phyloP scores from a whole-genome alignment of 257 asterid species.

The Gynochthodes officinalis region DNA sequence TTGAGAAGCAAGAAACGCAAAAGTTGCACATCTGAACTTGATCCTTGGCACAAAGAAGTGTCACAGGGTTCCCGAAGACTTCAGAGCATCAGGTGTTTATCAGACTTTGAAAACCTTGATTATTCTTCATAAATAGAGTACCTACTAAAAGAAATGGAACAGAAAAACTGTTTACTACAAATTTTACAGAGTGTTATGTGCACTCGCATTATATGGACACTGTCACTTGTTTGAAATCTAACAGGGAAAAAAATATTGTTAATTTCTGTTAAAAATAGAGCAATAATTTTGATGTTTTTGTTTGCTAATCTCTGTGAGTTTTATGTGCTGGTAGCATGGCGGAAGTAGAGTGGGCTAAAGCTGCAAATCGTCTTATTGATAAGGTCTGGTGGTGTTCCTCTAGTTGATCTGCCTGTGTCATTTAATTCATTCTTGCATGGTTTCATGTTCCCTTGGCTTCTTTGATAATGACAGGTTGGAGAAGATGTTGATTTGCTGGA shows the following conservation, averaged over 20 bases:
- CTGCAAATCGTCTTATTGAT: slow-evolving; percentile 49
- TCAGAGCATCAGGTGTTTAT: slow-evolving; percentile 50
- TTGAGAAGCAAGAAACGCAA: slow-evolving; percentile 54
- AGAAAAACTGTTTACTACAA: neutral
- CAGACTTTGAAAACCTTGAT: neutral
- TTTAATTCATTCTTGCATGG: slow-evolving; percentile 5
- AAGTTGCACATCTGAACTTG: slow-evolving; percentile 42
- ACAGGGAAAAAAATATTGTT: neutral
- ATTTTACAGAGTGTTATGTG: neutral
- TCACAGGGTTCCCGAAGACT: slow-evolving; percentile 33
- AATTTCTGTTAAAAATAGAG: neutral
- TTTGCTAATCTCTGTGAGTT: slow-evolving; percentile 25
- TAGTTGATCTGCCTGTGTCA: slow-evolving; percentile 11
- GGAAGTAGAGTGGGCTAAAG: slow-evolving; percentile 65
- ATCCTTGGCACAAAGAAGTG: slow-evolving; percentile 67
- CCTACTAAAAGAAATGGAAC: neutral
- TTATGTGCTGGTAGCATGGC: slow-evolving; percentile 52
- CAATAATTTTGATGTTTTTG: neutral
- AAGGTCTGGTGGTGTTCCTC: slow-evolving; percentile 48
- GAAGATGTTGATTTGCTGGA: slow-evolving; percentile 50
- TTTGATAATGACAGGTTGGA: slow-evolving; percentile 46
- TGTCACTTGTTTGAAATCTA: neutral
- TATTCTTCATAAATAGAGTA: neutral
- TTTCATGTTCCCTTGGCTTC: slow-evolving; percentile 8
- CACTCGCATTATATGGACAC: neutral